These are phyloP conservation scores for Saprolegnia diclina DNA, from an alignment of 352 stramenopile genomes.

Conservation along the genomic window DNA sequence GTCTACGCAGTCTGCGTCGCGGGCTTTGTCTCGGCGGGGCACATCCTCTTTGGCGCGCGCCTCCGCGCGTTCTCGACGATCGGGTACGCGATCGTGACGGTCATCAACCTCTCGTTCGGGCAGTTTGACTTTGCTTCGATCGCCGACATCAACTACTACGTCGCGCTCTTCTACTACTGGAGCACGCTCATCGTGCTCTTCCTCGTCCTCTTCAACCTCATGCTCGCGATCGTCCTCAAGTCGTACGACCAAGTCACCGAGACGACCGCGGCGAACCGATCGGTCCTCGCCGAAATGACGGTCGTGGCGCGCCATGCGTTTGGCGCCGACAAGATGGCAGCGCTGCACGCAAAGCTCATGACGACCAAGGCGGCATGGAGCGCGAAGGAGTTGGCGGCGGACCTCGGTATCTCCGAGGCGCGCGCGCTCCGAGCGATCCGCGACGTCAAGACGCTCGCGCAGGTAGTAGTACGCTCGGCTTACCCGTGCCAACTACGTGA, in stretches of 20 bases:
- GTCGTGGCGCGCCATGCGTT: constrained; percentile 11
- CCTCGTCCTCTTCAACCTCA: constrained; percentile 66
- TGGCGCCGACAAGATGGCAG: neutral
- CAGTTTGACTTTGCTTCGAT: constrained; percentile 54
- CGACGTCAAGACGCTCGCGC: neutral
- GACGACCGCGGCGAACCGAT: constrained; percentile 26
- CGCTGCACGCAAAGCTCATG: neutral
- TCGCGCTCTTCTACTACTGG: constrained; percentile 64
- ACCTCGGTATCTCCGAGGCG: neutral
- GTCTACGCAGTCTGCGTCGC: constrained; percentile 56
- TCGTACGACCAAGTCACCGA: constrained; percentile 46
- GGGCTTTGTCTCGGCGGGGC: constrained; percentile 44
- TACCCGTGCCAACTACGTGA: too few relatives aligned
- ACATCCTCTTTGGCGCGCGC: constrained; percentile 51
- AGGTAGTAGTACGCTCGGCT: neutral
- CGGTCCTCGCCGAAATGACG: neutral
- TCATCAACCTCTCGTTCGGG: constrained; percentile 62
- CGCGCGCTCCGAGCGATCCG: neutral
- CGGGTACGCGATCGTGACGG: constrained; percentile 39
- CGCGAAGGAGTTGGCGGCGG: neutral
- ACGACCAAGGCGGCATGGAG: too few relatives aligned
- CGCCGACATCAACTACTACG: constrained; percentile 36
- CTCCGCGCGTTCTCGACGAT: constrained; percentile 46
- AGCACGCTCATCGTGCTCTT: constrained; percentile 55
- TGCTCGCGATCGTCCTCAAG: constrained; percentile 62